Evolutionary conservation across 345 rosid genomes (phyloP), one percentile per base, ranked within the genome.

Genomic region (Raphanus sativus): DNA sequence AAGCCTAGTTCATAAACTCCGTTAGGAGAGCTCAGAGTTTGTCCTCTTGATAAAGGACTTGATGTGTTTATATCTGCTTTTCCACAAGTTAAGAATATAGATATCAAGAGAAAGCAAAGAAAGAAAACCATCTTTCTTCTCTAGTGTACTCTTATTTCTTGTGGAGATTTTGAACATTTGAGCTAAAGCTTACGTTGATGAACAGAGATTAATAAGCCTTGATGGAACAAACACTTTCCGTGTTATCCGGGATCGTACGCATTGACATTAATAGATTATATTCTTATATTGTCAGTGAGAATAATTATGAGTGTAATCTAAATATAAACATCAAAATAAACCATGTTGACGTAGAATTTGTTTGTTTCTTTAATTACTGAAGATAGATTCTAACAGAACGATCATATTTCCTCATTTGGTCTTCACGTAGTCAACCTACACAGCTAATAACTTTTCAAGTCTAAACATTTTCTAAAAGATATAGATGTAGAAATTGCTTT

Each of bases 1-100:
- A 84, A 84, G 12, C 87, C 87, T n/a, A 85, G 61, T 71, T 77
- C 79, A 61, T 64, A 85, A 32, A 60, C 40, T 2, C 75, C 72
- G 13, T 33, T 29, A 5, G 80, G 67, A 0, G 87, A 85, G 15
- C 52, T 56, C 70, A 79, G 30, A 68, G 79, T 79, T 68, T 79
- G 66, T 62, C 67, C 67, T 8, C 62, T 24, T 21, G 67, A 79
- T 74, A 79, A 78, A 73, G 77, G 77, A 34, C 64, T 71, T 67
- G 77, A 15, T 24, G 40, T 48, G 77, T 45, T 78, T 78, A 78
- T 66, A 66, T 21, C 77, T 72, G 77, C 81, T 65, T 30, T 30
- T 0, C 29, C 62, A 71, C 12, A 65, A 58, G 71, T 58, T 65
- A 76, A n/a, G 67, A 77, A 65, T 32, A 71, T 45, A 10, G 60